These are phyloP conservation scores for Conringia planisiliqua DNA, from an alignment of 345 rosid species.

Conservation along the genomic window DNA sequence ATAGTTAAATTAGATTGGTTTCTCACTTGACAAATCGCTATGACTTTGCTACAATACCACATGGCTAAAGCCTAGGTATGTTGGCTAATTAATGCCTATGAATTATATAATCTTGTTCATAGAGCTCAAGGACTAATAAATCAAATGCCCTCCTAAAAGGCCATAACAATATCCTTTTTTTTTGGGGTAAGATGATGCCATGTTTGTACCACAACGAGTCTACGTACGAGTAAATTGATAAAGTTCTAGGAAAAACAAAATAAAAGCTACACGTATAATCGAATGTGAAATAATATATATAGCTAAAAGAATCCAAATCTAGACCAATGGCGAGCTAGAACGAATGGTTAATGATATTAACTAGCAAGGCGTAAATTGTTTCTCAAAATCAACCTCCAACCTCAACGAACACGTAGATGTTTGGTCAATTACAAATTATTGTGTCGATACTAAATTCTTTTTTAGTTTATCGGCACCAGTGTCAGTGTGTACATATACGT, in stretches of 20 bases:
- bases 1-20: background rate
- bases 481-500: conserved; percentile 4
- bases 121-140: background rate
- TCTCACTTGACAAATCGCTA: background rate
- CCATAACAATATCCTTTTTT: background rate
- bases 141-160: background rate
- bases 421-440: background rate
- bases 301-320: background rate
- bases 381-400: background rate
- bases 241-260: background rate
- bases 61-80: background rate
- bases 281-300: too few relatives aligned
- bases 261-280: too few relatives aligned
- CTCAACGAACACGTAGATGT: background rate
- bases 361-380: background rate
- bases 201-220: too few relatives aligned
- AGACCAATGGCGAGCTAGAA: background rate
- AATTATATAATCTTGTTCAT: background rate
- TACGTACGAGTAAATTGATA: too few relatives aligned
- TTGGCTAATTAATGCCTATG: conserved; percentile 3
- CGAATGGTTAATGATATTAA: too few relatives aligned
- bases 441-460: background rate
- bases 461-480: background rate
- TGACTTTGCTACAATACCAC: conserved; percentile 5
- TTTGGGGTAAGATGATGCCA: too few relatives aligned